phyloP scores from a whole-genome alignment of 192 early-diverging fungal genomes.

The Pilaira anomala region DNA sequence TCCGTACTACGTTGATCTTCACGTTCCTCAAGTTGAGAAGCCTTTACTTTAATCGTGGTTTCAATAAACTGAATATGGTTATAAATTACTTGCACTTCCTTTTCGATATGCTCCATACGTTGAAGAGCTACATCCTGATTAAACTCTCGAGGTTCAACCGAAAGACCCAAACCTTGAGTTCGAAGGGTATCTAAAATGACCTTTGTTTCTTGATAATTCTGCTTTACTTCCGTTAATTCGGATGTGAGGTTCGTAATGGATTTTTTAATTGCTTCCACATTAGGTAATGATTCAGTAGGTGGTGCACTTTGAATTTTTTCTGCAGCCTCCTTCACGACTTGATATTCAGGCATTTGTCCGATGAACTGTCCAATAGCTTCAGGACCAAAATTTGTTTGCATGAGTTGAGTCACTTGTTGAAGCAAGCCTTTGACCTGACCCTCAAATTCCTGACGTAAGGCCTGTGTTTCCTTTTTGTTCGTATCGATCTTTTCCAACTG shows the following conservation, averaged over 20 bases:
- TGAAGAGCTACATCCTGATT: not conserved
- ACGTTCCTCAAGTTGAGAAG: not conserved
- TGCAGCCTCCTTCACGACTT: too few relatives aligned
- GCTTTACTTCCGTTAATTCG: not conserved
- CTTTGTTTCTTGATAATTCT: not conserved
- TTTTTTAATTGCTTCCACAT: slow-evolving; percentile 1
- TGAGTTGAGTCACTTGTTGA: too few relatives aligned
- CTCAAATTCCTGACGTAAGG: too few relatives aligned
- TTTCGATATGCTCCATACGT: slow-evolving; percentile 5
- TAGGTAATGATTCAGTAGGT: too few relatives aligned
- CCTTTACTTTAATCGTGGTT: slow-evolving; percentile 1
- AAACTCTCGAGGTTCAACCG: not conserved
- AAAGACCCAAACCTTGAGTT: not conserved
- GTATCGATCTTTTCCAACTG: too few relatives aligned
- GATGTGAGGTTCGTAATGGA: not conserved
- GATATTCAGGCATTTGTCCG: too few relatives aligned
- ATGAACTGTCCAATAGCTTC: too few relatives aligned
- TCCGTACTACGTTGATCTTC: not conserved
- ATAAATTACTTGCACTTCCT: not conserved
- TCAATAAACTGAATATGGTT: slow-evolving; percentile 5
- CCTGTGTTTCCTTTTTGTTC: too few relatives aligned
- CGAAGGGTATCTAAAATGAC: not conserved
- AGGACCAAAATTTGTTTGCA: too few relatives aligned
- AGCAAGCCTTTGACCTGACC: too few relatives aligned
- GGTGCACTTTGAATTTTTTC: too few relatives aligned